Evolutionary conservation across 306 rosid species (phyloP).

Genomic region (Quercus cerris): DNA sequence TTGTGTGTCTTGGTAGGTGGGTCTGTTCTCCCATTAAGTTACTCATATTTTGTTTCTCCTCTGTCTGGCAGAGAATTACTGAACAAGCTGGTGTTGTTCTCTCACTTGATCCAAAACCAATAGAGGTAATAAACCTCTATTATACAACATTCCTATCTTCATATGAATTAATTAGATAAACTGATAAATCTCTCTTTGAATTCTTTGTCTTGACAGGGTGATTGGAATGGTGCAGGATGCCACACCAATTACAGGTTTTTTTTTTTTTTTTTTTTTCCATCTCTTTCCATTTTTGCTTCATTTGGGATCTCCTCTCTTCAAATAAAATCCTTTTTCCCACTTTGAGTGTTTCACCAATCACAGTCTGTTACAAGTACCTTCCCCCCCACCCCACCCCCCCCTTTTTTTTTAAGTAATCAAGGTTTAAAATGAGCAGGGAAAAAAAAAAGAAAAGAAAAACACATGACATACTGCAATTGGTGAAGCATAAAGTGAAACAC

Average conservation of each 20-base stretch:
- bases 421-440: too few relatives aligned
- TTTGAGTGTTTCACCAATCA: too few relatives aligned
- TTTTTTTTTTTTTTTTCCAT: constrained; percentile 19
- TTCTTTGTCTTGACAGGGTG: constrained; percentile 61
- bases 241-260: constrained; percentile 96
- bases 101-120: constrained; percentile 96
- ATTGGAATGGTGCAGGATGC: constrained; percentile 99
- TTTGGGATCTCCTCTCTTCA: background rate
- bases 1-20: background rate
- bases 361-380: too few relatives aligned
- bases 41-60: constrained; percentile 1
- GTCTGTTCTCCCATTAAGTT: background rate
- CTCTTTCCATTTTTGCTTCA: background rate
- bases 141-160: background rate
- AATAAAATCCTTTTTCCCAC: too few relatives aligned
- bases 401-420: too few relatives aligned
- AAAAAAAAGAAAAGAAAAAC: too few relatives aligned
- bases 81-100: constrained; percentile 99
- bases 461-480: too few relatives aligned
- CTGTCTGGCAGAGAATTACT: constrained; percentile 80
- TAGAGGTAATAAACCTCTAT: constrained; percentile 53
- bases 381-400: too few relatives aligned
- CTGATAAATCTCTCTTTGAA: constrained; percentile 14
- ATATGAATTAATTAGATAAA: background rate
- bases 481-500: too few relatives aligned